Evolutionary conservation across 2,329 filamentous ascomycete genomes (phyloP).

Genomic region (Massarina eburnea): DNA sequence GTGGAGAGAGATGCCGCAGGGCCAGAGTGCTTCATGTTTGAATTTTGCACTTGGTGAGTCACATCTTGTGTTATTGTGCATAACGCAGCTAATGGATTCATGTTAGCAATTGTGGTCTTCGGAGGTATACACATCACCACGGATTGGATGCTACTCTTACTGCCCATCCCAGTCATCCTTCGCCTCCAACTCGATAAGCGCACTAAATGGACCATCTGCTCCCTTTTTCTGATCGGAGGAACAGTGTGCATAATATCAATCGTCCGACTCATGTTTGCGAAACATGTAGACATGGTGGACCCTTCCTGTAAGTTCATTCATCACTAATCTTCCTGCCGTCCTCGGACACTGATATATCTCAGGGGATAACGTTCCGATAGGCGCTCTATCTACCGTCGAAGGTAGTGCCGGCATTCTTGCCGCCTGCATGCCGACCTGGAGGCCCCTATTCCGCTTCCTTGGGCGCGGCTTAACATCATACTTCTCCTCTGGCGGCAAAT

Average conservation of each 20-base stretch:
- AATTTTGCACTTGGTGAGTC: background rate
- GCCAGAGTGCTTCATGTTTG: background rate
- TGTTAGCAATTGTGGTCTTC: conserved; percentile 11
- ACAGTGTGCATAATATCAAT: conserved; percentile 13
- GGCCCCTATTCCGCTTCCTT: conserved; percentile 15
- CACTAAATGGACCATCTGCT: conserved; percentile 13
- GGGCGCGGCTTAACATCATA: conserved; percentile 8
- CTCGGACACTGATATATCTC: background rate
- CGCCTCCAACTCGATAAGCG: conserved; percentile 8
- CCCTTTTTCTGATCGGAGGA: conserved; percentile 13
- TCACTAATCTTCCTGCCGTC: background rate
- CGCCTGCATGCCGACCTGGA: conserved; percentile 20
- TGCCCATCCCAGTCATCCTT: conserved; percentile 14
- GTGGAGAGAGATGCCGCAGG: background rate
- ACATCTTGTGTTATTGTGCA: background rate
- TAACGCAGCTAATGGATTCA: background rate
- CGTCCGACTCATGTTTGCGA: conserved; percentile 11
- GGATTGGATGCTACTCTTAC: conserved; percentile 12
- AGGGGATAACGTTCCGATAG: conserved; percentile 13
- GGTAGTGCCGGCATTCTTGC: conserved; percentile 12
- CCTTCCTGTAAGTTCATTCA: conserved; percentile 10
- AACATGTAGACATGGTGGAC: conserved; percentile 7
- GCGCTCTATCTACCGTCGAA: conserved; percentile 10
- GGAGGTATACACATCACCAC: conserved; percentile 16
- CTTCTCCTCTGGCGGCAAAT: conserved; percentile 3